Percentiles rank a stretch among this genome's conserved stretches.
Evolutionary conservation across 129 eudicot genomes (phyloP).

Genomic region (Sambucus nigra): DNA sequence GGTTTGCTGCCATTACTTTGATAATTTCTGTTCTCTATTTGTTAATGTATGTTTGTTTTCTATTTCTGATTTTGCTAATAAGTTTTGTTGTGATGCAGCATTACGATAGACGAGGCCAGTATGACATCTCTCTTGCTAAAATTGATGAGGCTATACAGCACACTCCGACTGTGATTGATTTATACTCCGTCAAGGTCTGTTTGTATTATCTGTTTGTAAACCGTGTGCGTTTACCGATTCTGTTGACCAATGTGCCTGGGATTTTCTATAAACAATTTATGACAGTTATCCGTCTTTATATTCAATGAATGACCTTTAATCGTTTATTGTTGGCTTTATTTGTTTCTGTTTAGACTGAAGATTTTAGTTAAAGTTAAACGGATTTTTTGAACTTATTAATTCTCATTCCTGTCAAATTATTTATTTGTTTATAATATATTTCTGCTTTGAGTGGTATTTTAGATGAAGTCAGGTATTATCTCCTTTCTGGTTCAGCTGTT

Average conservation of each 20-base stretch:
- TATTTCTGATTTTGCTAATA: slow-evolving; percentile 9
- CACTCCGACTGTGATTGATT: slow-evolving; percentile 93
- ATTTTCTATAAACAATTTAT: background rate
- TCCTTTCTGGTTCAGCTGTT: no score
- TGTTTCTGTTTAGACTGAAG: no score
- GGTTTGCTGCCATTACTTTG: slow-evolving; percentile 27
- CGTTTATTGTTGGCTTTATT: background rate
- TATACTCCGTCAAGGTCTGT: slow-evolving; percentile 72
- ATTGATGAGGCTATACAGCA: slow-evolving; percentile 85
- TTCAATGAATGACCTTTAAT: background rate
- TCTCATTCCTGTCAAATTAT: no score
- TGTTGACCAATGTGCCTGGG: background rate
- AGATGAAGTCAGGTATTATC: no score
- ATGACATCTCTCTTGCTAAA: slow-evolving; percentile 64
- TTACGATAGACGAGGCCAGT: slow-evolving; percentile 70
- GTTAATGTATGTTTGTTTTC: background rate
- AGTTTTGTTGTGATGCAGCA: slow-evolving; percentile 49
- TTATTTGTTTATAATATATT: background rate
- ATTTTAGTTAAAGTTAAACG: no score
- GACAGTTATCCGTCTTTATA: background rate
- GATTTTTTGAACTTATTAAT: no score
- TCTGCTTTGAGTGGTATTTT: no score
- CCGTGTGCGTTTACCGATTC: background rate
- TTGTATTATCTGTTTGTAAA: background rate
- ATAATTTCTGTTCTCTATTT: background rate